Conservation (phyloP, 2,329 filamentous ascomycete genomes). For the Aspergillus amoenus region DNA sequence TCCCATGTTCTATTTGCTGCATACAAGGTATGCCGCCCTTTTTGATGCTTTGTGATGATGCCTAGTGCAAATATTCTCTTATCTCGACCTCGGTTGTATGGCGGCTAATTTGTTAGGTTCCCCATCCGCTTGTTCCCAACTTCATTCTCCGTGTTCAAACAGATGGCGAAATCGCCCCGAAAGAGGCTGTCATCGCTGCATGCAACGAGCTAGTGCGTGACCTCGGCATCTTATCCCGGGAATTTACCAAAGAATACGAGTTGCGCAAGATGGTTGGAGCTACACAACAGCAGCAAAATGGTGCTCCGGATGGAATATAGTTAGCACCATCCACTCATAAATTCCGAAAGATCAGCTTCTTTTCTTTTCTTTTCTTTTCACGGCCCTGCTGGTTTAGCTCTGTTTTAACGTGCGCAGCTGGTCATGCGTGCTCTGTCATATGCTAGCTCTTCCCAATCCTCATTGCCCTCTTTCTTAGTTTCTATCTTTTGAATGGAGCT, state of each 20-base stretch:
- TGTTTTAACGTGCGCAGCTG: constrained; percentile 21
- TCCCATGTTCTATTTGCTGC: constrained; percentile 84
- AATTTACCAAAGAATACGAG: constrained; percentile 92
- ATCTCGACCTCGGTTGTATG: not conserved
- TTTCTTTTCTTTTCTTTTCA: not conserved
- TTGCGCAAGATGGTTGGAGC: constrained; percentile 79
- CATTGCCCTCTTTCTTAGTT: not conserved
- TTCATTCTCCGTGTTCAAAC: constrained; percentile 85
- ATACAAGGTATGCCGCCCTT: constrained; percentile 69
- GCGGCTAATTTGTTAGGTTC: constrained; percentile 32
- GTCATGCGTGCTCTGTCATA: constrained; percentile 16
- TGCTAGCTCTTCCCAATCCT: constrained; percentile 4
- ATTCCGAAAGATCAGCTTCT: not conserved
- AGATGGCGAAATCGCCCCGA: constrained; percentile 83
- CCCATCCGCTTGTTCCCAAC: constrained; percentile 48
- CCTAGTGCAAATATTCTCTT: not conserved
- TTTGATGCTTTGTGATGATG: constrained; percentile 18
- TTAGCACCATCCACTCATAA: not conserved
- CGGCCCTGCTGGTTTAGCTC: constrained; percentile 2
- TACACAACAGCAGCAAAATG: constrained; percentile 50
- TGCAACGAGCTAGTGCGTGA: constrained; percentile 82
- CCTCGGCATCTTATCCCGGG: constrained; percentile 74
- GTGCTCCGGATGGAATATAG: constrained; percentile 24
- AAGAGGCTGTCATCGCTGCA: constrained; percentile 77
- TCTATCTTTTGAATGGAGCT: constrained; percentile 1